These are phyloP conservation scores for Macrophomina tecta DNA, from an alignment of 2,329 filamentous ascomycete genomes.

Conservation along the genomic window DNA sequence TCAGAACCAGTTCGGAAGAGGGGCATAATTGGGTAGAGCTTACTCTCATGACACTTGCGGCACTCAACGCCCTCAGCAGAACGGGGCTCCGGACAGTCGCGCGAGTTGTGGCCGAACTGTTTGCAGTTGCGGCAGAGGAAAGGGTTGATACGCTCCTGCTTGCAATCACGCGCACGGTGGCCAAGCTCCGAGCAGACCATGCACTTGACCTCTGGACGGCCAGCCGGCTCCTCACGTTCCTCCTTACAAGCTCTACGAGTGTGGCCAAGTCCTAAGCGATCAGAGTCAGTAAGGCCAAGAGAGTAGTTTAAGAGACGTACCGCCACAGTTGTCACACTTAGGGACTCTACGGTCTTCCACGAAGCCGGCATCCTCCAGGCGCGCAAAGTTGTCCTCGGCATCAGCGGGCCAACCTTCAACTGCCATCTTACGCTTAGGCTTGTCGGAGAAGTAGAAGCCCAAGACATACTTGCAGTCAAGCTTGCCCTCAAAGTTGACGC, in stretches of 20 bases:
- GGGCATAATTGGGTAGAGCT: constrained; percentile 6
- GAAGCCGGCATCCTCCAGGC: constrained; percentile 71
- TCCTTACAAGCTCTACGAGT: constrained; percentile 64
- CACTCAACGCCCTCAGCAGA: constrained; percentile 67
- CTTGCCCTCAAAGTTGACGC: constrained; percentile 61
- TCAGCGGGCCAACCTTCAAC: constrained; percentile 65
- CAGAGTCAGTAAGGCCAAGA: constrained; percentile 1
- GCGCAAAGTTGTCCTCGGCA: constrained; percentile 65
- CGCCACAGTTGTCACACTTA: constrained; percentile 67
- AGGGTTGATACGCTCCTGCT: constrained; percentile 60
- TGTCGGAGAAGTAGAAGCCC: constrained; percentile 65
- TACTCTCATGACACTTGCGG: constrained; percentile 68
- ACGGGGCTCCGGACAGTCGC: constrained; percentile 48
- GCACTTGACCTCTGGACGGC: constrained; percentile 61
- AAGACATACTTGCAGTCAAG: constrained; percentile 69
- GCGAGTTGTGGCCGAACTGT: constrained; percentile 48
- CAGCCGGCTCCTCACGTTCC: constrained; percentile 58
- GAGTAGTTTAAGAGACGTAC: constrained; percentile 31
- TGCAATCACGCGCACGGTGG: constrained; percentile 72
- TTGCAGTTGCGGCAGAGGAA: constrained; percentile 74
- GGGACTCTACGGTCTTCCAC: constrained; percentile 64
- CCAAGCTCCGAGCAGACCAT: constrained; percentile 69
- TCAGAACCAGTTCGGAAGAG: constrained; percentile 5
- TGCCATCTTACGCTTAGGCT: constrained; percentile 60
- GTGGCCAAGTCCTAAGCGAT: constrained; percentile 63